These are phyloP conservation scores for Phytophthora niederhauseri DNA, from an alignment of 352 stramenopile genomes.

Conservation along the genomic window DNA sequence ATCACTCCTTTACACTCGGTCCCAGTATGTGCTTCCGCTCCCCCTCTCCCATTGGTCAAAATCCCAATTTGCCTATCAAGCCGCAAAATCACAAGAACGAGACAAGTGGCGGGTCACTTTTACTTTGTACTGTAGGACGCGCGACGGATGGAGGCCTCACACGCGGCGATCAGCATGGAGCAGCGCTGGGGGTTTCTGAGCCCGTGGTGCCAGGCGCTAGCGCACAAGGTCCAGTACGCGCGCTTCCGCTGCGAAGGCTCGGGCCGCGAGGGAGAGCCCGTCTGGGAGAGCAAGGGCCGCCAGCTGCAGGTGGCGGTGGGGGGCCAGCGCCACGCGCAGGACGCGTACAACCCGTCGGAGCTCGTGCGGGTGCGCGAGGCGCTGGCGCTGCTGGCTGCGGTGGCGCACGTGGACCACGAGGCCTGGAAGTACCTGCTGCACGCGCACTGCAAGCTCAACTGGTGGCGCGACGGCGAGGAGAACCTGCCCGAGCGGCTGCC, in stretches of 20 bases:
- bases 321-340: slow-evolving; percentile 5
- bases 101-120: not conserved
- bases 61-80: not conserved
- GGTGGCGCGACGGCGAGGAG: slow-evolving; percentile 28
- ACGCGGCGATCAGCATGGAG: not conserved
- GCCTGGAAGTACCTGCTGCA: slow-evolving; percentile 36
- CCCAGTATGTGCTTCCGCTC: not conserved
- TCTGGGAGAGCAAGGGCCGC: slow-evolving; percentile 1
- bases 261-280: not conserved
- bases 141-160: not conserved
- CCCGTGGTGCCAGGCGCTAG: slow-evolving; percentile 10
- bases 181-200: slow-evolving; percentile 23
- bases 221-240: slow-evolving; percentile 7
- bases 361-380: slow-evolving; percentile 24
- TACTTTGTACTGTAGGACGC: too few species aligned
- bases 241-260: slow-evolving; percentile 11
- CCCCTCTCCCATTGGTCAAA: not conserved
- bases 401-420: slow-evolving; percentile 26
- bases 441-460: slow-evolving; percentile 29
- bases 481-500: slow-evolving; percentile 28
- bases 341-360: slow-evolving; percentile 8
- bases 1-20: not conserved
- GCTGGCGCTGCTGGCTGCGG: slow-evolving; percentile 35
- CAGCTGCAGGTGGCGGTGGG: slow-evolving; percentile 18
- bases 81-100: not conserved